A percentile compares a stretch with the other conserved stretches of the same genome.
These are phyloP conservation scores for Pseudofabraea citricarpa DNA, from an alignment of 2,329 filamentous ascomycete genomes.

Conservation along the genomic window DNA sequence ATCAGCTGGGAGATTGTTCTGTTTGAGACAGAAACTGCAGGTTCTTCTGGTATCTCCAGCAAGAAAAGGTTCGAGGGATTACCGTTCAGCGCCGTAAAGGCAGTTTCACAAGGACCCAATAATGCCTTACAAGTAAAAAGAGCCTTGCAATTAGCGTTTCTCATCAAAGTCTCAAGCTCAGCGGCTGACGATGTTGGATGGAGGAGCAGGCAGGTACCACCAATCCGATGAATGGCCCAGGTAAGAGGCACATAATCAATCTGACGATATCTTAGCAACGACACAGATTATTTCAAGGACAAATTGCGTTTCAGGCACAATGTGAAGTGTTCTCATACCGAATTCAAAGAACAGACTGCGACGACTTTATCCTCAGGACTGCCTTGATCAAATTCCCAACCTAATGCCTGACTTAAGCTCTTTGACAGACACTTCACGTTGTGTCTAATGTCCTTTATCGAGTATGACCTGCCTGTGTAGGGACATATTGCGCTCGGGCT, in stretches of 20 bases:
- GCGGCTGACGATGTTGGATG: conserved; percentile 67
- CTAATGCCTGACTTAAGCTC: conserved; percentile 20
- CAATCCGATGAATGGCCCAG: conserved; percentile 67
- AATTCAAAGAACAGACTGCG: conserved; percentile 69
- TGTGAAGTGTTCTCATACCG: conserved; percentile 41
- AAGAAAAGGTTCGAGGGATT: conserved; percentile 43
- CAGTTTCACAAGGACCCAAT: conserved; percentile 50
- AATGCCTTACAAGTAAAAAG: conserved; percentile 66
- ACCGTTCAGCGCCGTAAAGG: conserved; percentile 27
- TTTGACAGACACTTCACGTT: conserved; percentile 1
- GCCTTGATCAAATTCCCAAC: conserved; percentile 61
- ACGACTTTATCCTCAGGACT: conserved; percentile 75
- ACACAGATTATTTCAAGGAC: conserved; percentile 6
- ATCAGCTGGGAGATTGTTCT: conserved; percentile 60
- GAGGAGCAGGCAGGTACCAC: conserved; percentile 67
- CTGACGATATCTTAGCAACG: conserved; percentile 30
- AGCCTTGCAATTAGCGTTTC: conserved; percentile 61
- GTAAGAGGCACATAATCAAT: conserved; percentile 69
- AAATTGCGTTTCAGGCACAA: neutral
- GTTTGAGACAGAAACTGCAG: conserved; percentile 42
- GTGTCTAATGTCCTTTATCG: conserved; percentile 2
- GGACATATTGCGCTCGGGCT: conserved; percentile 1
- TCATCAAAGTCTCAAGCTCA: conserved; percentile 69
- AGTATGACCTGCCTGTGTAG: conserved; percentile 1
- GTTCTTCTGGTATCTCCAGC: conserved; percentile 39